A percentile compares a stretch with the other conserved stretches of the same genome.
Conservation (phyloP, 2,329 filamentous ascomycete species). For the Cladosporium phlei region DNA sequence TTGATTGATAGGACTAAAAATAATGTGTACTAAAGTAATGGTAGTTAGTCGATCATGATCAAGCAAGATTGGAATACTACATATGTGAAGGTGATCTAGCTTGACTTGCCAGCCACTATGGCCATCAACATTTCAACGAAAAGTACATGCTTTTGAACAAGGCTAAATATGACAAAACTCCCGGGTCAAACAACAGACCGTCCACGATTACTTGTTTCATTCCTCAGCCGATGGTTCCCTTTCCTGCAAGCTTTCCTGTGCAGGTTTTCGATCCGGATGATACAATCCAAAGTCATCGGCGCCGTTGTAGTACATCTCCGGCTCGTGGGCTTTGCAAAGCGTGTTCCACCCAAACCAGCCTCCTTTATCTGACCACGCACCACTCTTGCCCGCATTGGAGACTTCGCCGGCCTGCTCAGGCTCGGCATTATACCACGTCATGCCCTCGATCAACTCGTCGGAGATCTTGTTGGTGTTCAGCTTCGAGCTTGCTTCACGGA, state of each 20-base stretch:
- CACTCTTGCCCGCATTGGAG: conserved; percentile 17
- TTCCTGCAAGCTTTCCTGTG: conserved; percentile 9
- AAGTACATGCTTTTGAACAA: too few relatives aligned
- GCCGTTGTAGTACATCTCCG: conserved; percentile 18
- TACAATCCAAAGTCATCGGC: conserved; percentile 16
- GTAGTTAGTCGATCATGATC: too few relatives aligned
- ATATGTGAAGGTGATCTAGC: too few relatives aligned
- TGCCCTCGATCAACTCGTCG: conserved; percentile 20
- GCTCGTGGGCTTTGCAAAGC: conserved; percentile 22
- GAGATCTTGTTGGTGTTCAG: conserved; percentile 18
- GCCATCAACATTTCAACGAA: too few relatives aligned
- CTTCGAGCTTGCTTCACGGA: conserved; percentile 20
- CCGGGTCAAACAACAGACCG: too few relatives aligned
- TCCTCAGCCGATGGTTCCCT: conserved; percentile 5
- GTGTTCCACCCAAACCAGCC: conserved; percentile 27
- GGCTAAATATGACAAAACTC: too few relatives aligned
- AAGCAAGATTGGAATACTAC: too few relatives aligned
- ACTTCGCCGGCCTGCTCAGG: conserved; percentile 22
- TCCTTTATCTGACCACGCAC: conserved; percentile 27
- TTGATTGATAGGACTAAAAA: too few relatives aligned
- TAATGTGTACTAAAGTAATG: too few relatives aligned
- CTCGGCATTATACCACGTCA: conserved; percentile 25
- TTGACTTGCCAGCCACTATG: too few relatives aligned
- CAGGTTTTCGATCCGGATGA: conserved; percentile 15
- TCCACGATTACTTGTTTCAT: neutral